These are phyloP conservation scores for Pythium sukuiense DNA, from an alignment of 352 stramenopile genomes.

Conservation along the genomic window DNA sequence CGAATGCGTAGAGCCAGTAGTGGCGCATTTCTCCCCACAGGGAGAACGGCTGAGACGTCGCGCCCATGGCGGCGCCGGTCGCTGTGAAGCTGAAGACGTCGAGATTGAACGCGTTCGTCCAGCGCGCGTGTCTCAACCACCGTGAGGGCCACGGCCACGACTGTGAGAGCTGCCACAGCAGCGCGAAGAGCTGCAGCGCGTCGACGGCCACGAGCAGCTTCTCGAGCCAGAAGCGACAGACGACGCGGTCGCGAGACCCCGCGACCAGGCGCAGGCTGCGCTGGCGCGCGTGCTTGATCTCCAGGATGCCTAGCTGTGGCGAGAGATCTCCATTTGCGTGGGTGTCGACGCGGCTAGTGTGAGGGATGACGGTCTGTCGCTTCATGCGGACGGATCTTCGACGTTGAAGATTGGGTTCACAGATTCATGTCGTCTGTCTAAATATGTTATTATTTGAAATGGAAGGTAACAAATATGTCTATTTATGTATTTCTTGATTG, in stretches of 20 bases:
- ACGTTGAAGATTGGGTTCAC: no score
- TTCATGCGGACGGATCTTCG: not conserved
- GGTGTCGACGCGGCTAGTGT: not conserved
- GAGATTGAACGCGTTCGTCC: conserved; percentile 49
- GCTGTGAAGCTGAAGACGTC: conserved; percentile 55
- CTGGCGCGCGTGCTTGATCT: conserved; percentile 20
- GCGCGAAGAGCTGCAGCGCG: conserved; percentile 55
- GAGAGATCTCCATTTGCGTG: not conserved
- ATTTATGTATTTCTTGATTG: no score
- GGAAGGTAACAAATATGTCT: no score
- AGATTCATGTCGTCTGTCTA: no score
- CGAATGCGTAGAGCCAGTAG: conserved; percentile 66
- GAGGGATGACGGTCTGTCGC: not conserved
- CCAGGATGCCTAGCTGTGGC: conserved; percentile 9
- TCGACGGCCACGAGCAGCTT: conserved; percentile 49
- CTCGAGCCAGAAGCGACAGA: conserved; percentile 64
- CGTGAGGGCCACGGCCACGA: conserved; percentile 67
- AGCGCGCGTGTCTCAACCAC: conserved; percentile 54
- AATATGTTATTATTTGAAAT: no score
- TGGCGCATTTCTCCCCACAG: conserved; percentile 55
- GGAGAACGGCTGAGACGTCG: conserved; percentile 53
- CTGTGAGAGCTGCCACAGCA: conserved; percentile 81
- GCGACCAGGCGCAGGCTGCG: conserved; percentile 14
- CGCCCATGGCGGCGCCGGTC: conserved; percentile 57
- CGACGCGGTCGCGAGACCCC: conserved; percentile 8